Conservation (phyloP, 2,329 filamentous ascomycete genomes). For the Sporothrix pallida region DNA sequence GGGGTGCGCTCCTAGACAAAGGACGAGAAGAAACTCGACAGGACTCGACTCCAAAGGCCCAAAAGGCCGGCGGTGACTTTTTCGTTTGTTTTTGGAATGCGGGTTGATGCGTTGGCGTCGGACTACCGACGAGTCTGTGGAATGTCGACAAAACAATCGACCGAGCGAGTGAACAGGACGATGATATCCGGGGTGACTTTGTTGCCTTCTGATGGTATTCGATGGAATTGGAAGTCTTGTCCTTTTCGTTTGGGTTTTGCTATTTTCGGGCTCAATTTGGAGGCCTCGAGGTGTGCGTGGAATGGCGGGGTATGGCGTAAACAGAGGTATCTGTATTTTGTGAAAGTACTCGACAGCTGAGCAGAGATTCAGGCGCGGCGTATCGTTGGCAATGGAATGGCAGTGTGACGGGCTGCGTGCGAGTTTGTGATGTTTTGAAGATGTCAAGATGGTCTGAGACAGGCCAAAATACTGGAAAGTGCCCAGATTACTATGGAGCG, state of each 20-base stretch:
- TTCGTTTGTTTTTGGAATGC: background rate
- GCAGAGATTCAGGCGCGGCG: background rate
- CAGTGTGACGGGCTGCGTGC: constrained; percentile 15
- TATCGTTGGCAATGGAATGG: background rate
- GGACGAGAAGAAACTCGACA: background rate
- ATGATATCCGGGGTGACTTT: background rate
- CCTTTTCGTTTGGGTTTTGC: background rate
- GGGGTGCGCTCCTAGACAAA: background rate
- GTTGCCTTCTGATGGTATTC: background rate
- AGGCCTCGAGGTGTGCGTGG: constrained; percentile 11
- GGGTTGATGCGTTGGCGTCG: constrained; percentile 16
- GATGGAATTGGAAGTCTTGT: background rate
- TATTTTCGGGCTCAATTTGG: background rate
- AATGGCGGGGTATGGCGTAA: constrained; percentile 20
- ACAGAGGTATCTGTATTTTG: background rate
- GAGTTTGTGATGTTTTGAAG: constrained; percentile 18
- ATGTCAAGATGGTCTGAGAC: background rate
- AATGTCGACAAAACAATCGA: background rate
- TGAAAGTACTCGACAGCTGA: background rate
- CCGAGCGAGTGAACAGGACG: background rate
- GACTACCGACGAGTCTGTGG: constrained; percentile 6
- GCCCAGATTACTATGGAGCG: constrained; percentile 13
- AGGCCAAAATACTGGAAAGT: background rate
- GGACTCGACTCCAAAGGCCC: constrained; percentile 16
- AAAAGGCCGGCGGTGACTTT: background rate